A percentile compares a stretch with the other conserved stretches of the same genome.
These are phyloP conservation scores for Dichotomopilus funicola DNA, from an alignment of 2,329 filamentous ascomycete genomes.

Conservation along the genomic window DNA sequence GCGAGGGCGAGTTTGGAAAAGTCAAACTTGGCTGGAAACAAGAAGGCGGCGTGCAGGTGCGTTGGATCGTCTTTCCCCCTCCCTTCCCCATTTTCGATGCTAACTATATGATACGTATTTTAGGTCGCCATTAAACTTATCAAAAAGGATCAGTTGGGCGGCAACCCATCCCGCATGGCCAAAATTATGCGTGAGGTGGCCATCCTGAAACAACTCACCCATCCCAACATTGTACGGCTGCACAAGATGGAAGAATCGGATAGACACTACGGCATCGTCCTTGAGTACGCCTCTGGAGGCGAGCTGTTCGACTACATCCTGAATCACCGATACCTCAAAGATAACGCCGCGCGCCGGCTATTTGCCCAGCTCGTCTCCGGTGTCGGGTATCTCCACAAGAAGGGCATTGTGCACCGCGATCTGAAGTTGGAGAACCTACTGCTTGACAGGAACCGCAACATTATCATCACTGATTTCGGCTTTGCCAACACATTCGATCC, in stretches of 20 bases:
- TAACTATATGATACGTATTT: not conserved
- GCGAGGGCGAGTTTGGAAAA: conserved; percentile 97
- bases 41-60: conserved; percentile 77
- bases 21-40: conserved; percentile 98
- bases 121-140: conserved; percentile 97
- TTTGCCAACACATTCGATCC: conserved; percentile 98
- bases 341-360: conserved; percentile 78
- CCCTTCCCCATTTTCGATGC: not conserved
- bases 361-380: conserved; percentile 96
- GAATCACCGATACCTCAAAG: conserved; percentile 93
- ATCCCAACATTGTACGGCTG: conserved; percentile 93
- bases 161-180: conserved; percentile 79
- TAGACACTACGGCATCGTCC: conserved; percentile 92
- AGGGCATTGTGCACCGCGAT: conserved; percentile 96
- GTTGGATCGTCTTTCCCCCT: not conserved
- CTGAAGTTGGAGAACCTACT: conserved; percentile 94
- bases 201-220: conserved; percentile 77
- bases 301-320: conserved; percentile 98
- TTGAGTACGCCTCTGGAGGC: conserved; percentile 95
- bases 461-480: conserved; percentile 98
- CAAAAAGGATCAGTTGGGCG: conserved; percentile 80
- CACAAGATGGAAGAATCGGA: conserved; percentile 99
- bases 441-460: conserved; percentile 93
- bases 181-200: conserved; percentile 98
- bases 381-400: conserved; percentile 96